Conservation (phyloP, 1,139 yeast genomes). For the Kodamaea plutei region DNA sequence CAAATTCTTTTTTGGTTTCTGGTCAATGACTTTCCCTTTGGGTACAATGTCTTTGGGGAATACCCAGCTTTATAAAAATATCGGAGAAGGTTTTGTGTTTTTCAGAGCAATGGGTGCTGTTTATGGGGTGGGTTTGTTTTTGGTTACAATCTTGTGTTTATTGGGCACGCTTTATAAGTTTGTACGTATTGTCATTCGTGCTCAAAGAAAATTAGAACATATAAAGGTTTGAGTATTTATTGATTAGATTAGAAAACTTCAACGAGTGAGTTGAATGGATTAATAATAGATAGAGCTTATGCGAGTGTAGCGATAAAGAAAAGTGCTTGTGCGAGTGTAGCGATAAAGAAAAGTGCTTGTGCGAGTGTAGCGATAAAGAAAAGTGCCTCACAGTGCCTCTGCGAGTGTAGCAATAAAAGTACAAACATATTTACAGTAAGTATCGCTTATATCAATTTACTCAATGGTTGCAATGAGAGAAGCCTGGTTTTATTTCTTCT, state of each 20-base stretch:
- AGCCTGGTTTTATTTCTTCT: too few species aligned
- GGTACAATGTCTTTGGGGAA: conserved; percentile 76
- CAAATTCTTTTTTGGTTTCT: conserved; percentile 59
- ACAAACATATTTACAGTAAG: too few species aligned
- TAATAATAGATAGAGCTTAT: neutral
- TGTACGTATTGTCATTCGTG: conserved; percentile 1
- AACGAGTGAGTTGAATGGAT: neutral
- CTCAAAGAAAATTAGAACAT: neutral
- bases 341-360: too few species aligned
- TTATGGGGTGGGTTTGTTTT: conserved; percentile 46
- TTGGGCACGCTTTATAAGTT: conserved; percentile 20
- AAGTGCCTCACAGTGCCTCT: too few species aligned
- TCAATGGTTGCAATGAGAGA: too few species aligned
- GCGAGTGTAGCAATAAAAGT: too few species aligned
- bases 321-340: too few species aligned
- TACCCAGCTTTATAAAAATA: conserved; percentile 42
- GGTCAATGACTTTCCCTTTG: conserved; percentile 88
- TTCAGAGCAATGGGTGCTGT: conserved; percentile 61
- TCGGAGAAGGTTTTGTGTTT: conserved; percentile 40
- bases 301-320: neutral
- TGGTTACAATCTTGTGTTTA: conserved; percentile 34
- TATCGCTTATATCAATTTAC: too few species aligned
- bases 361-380: too few species aligned
- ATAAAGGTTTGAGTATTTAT: neutral
- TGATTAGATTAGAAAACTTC: too few species aligned